These are phyloP conservation scores for Xylaria polymorpha DNA, from an alignment of 2,329 filamentous ascomycete species.

Conservation along the genomic window DNA sequence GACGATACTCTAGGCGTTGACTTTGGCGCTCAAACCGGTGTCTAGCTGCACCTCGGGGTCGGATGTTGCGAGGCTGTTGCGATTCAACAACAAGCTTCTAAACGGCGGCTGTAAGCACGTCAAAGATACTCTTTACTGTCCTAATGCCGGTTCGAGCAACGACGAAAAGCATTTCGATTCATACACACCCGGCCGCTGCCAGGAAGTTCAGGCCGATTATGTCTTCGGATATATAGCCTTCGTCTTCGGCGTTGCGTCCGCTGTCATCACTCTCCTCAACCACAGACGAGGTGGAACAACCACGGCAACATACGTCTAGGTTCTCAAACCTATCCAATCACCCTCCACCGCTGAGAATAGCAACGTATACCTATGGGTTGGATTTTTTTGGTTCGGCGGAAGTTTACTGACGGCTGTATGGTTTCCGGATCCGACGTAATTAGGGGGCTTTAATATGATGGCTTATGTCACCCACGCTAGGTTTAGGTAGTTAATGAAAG, in stretches of 20 bases:
- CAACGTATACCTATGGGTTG: background rate
- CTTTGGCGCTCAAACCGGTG: constrained; percentile 48
- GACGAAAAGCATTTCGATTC: constrained; percentile 12
- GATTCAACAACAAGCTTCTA: constrained; percentile 47
- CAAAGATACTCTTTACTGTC: constrained; percentile 28
- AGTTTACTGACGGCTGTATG: background rate
- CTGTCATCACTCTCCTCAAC: constrained; percentile 40
- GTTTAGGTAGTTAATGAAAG: background rate
- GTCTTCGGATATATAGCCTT: constrained; percentile 49
- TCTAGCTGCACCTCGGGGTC: constrained; percentile 45
- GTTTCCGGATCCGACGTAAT: background rate
- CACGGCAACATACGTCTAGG: constrained; percentile 43
- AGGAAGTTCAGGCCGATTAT: constrained; percentile 48
- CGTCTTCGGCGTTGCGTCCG: constrained; percentile 42
- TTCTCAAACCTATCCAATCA: background rate
- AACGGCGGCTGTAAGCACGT: constrained; percentile 47
- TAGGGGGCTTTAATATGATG: background rate
- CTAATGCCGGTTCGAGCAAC: constrained; percentile 31
- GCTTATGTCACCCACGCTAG: background rate
- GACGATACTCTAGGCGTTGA: constrained; percentile 44
- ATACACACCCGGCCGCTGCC: constrained; percentile 42
- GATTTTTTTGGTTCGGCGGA: background rate
- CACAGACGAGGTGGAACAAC: constrained; percentile 38
- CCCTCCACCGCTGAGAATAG: background rate
- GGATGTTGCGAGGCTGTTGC: background rate